Evolutionary conservation across 306 rosid genomes (phyloP).

Genomic region (Acacia acuminata): DNA sequence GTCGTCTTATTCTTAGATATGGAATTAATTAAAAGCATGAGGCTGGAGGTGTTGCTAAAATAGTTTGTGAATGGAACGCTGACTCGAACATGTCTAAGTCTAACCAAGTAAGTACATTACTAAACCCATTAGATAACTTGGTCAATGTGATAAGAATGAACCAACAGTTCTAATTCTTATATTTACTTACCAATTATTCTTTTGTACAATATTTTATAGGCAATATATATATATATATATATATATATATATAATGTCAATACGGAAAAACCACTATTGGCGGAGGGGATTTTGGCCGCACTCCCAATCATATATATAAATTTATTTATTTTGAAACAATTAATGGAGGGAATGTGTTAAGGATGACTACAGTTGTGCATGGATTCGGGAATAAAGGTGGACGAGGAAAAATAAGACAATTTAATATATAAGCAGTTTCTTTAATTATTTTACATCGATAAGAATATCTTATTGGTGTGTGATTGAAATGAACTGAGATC

Average conservation of each 20-base stretch:
- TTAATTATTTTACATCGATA: not conserved
- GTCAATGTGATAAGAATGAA: not conserved
- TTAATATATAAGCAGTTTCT: slow-evolving; percentile 29
- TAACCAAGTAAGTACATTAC: not conserved
- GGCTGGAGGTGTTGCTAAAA: not conserved
- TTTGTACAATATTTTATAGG: too few species aligned
- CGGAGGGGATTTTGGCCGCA: not conserved
- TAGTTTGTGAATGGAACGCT: not conserved
- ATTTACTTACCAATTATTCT: not conserved
- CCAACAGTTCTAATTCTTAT: not conserved
- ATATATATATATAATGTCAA: too few species aligned
- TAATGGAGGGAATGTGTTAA: not conserved
- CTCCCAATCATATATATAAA: not conserved
- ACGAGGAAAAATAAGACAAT: not conserved
- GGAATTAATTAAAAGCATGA: too few species aligned
- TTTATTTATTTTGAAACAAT: not conserved
- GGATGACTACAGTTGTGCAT: not conserved
- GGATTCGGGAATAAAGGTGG: slow-evolving; percentile 34
- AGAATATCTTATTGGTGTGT: slow-evolving; percentile 35
- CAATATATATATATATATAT: too few species aligned
- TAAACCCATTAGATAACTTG: not conserved
- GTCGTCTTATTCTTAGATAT: too few species aligned
- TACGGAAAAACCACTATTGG: not conserved
- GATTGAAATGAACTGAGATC: slow-evolving; percentile 31
- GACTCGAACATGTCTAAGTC: not conserved